phyloP scores from a whole-genome alignment of 1,139 yeast species.

The Yamadazyma dushanensis region DNA sequence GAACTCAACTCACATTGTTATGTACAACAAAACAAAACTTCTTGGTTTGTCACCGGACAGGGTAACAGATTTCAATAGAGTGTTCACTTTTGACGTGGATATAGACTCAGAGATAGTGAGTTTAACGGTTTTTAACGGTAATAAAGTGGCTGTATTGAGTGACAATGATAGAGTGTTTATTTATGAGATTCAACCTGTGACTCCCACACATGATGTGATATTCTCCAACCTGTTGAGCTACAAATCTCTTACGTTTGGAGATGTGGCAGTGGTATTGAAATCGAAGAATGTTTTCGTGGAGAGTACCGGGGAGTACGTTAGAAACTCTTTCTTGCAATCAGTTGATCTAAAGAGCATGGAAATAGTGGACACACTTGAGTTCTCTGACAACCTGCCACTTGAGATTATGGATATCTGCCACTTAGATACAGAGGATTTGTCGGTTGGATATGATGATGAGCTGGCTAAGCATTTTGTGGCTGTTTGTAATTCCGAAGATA shows the following conservation, averaged over 20 bases:
- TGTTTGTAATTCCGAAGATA: slow-evolving; percentile 14
- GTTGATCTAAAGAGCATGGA: slow-evolving; percentile 17
- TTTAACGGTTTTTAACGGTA: slow-evolving; percentile 12
- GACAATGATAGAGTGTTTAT: slow-evolving; percentile 11
- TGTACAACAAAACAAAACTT: slow-evolving; percentile 15
- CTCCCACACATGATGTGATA: slow-evolving; percentile 11
- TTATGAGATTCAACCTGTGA: slow-evolving; percentile 9
- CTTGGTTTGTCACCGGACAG: slow-evolving; percentile 9
- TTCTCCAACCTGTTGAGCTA: slow-evolving; percentile 18
- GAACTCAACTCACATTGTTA: slow-evolving; percentile 5
- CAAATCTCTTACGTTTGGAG: slow-evolving; percentile 17
- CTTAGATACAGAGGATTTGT: background rate
- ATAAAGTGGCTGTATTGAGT: slow-evolving; percentile 9
- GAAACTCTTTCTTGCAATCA: slow-evolving; percentile 19
- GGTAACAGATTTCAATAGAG: slow-evolving; percentile 9
- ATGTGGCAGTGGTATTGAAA: slow-evolving; percentile 19
- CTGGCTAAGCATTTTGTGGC: slow-evolving; percentile 10
- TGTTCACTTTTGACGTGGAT: slow-evolving; percentile 6
- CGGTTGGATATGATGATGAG: background rate
- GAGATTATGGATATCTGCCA: slow-evolving; percentile 24
- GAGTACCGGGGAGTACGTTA: slow-evolving; percentile 15
- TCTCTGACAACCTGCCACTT: slow-evolving; percentile 11
- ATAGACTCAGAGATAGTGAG: slow-evolving; percentile 11
- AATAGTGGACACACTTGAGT: slow-evolving; percentile 13
- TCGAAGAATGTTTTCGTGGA: slow-evolving; percentile 18